Percentiles rank a stretch among this genome's conserved stretches.
Conservation (phyloP, 306 rosid genomes). For the Trifolium subterraneum region DNA sequence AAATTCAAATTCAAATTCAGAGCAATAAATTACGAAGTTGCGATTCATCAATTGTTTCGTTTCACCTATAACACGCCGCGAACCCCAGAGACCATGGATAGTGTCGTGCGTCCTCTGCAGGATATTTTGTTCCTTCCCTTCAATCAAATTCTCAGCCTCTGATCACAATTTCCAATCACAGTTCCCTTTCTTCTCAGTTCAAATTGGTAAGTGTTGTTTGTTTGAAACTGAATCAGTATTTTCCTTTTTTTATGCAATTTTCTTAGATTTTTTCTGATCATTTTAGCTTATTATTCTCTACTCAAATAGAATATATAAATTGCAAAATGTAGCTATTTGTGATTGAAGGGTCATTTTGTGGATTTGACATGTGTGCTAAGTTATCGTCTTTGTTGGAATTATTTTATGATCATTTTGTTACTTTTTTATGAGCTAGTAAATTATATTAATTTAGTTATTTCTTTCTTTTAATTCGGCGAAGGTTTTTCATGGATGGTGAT, state of each 20-base stretch:
- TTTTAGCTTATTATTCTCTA: neutral
- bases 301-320: neutral
- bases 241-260: neutral
- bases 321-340: neutral
- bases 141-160: slow-evolving; percentile 14
- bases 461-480: slow-evolving; percentile 40
- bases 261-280: neutral
- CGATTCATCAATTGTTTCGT: neutral
- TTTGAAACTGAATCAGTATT: neutral
- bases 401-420: neutral
- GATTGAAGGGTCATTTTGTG: neutral
- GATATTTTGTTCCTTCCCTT: neutral
- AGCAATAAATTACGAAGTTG: neutral
- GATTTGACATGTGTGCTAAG: neutral
- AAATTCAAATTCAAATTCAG: neutral
- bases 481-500: slow-evolving; percentile 57
- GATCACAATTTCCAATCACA: slow-evolving; percentile 38
- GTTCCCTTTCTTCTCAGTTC: neutral
- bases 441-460: slow-evolving; percentile 17
- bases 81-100: slow-evolving; percentile 6
- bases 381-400: neutral
- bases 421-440: neutral
- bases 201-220: slow-evolving; percentile 5
- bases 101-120: slow-evolving; percentile 29
- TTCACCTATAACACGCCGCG: neutral